Evolutionary conservation across 768 basidiomycete species (phyloP).

Genomic region (Daedalea quercina): DNA sequence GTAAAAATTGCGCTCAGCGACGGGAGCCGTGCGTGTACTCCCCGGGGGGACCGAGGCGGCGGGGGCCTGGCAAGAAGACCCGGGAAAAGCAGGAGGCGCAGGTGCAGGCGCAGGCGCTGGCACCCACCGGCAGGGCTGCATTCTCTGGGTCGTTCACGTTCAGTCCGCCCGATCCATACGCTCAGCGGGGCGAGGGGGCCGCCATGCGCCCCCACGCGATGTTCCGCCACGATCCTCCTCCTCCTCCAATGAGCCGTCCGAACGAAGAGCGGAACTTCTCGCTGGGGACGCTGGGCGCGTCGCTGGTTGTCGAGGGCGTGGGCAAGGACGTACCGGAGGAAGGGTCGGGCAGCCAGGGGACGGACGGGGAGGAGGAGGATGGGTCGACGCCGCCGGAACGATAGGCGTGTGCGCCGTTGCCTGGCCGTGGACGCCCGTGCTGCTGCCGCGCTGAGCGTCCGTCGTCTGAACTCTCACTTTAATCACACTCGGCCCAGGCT

Average conservation of each 20-base stretch:
- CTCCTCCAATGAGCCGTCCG: background rate
- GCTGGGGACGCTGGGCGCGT: background rate
- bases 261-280: background rate
- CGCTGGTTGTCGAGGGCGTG: background rate
- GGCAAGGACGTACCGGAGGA: background rate
- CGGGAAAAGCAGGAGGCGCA: conserved; percentile 5
- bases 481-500: too few species aligned
- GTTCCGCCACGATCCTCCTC: background rate
- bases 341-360: background rate
- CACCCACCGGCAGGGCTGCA: conserved; percentile 6
- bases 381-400: background rate
- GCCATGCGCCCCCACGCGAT: background rate
- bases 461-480: too few species aligned
- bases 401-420: background rate
- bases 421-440: too few species aligned
- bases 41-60: conserved; percentile 38
- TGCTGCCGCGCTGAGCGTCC: too few species aligned
- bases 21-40: conserved; percentile 48
- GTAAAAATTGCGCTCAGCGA: conserved; percentile 55
- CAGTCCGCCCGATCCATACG: background rate
- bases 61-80: conserved; percentile 63
- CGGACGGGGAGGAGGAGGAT: background rate
- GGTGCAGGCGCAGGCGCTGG: background rate
- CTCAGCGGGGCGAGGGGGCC: background rate
- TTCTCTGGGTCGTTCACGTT: conserved; percentile 1